Percentiles rank a stretch among this genome's conserved stretches.
Conservation (phyloP, 2,329 filamentous ascomycete genomes). For the Ophiostoma ips region DNA sequence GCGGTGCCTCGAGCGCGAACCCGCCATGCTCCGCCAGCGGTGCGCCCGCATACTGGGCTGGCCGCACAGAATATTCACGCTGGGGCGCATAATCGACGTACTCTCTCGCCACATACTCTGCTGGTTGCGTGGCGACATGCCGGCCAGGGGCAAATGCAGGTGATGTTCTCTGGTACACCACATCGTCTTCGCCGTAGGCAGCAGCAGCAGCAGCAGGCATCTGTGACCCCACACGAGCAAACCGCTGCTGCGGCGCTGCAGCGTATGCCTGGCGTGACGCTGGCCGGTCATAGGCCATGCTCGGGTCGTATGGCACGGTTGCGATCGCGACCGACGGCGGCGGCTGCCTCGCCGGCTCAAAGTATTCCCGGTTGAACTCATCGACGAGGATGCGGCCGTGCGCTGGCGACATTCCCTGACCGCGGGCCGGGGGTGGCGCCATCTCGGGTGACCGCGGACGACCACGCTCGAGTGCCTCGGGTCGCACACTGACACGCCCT, state of each 20-base stretch:
- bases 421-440: slow-evolving; percentile 30
- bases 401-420: slow-evolving; percentile 29
- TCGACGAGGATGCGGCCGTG: slow-evolving; percentile 61
- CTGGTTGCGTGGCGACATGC: slow-evolving; percentile 49
- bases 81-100: slow-evolving; percentile 38
- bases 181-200: slow-evolving; percentile 34
- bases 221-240: slow-evolving; percentile 35
- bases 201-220: slow-evolving; percentile 35
- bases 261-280: slow-evolving; percentile 15
- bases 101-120: slow-evolving; percentile 37
- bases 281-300: slow-evolving; percentile 46
- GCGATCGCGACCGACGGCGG: not conserved
- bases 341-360: slow-evolving; percentile 36
- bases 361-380: slow-evolving; percentile 68
- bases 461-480: slow-evolving; percentile 22
- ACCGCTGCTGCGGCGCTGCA: not conserved
- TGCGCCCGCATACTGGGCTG: slow-evolving; percentile 15
- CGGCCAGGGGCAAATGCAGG: slow-evolving; percentile 32
- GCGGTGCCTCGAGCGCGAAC: not conserved
- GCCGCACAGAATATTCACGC: slow-evolving; percentile 43
- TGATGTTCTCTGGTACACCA: slow-evolving; percentile 36
- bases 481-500: slow-evolving; percentile 33
- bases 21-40: not conserved
- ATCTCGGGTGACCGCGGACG: slow-evolving; percentile 12
- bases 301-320: slow-evolving; percentile 10